These are phyloP conservation scores for Penium margaritaceum DNA, from an alignment of 139 green algal species.

Conservation along the genomic window DNA sequence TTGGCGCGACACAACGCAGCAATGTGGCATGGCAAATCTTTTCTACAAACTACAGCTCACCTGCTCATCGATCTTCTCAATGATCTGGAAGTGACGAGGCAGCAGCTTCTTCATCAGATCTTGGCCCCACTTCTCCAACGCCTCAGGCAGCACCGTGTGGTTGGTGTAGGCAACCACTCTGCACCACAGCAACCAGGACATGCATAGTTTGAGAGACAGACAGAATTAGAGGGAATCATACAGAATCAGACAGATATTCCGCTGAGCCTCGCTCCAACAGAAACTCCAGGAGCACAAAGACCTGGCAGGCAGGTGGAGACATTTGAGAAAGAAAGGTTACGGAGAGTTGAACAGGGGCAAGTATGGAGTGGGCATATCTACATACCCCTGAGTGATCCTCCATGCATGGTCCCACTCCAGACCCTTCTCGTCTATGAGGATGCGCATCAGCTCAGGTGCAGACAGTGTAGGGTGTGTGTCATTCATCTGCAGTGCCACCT, in stretches of 20 bases:
- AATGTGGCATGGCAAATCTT: too few relatives aligned
- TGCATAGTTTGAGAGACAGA: too few relatives aligned
- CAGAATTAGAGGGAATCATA: too few relatives aligned
- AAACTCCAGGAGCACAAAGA: too few relatives aligned
- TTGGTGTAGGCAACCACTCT: slow-evolving; percentile 83
- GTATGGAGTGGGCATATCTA: too few relatives aligned
- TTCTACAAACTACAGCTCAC: not conserved
- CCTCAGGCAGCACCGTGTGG: slow-evolving; percentile 95
- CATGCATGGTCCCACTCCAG: slow-evolving; percentile 79
- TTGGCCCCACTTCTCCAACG: slow-evolving; percentile 95
- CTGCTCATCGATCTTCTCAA: slow-evolving; percentile 51
- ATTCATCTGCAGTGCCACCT: slow-evolving; percentile 86
- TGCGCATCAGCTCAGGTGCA: slow-evolving; percentile 89
- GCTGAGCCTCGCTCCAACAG: too few relatives aligned
- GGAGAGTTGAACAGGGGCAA: too few relatives aligned
- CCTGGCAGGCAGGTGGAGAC: too few relatives aligned
- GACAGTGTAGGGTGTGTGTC: slow-evolving; percentile 96
- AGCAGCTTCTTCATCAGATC: slow-evolving; percentile 86
- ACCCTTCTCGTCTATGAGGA: slow-evolving; percentile 88
- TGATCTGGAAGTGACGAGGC: slow-evolving; percentile 93
- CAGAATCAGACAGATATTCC: too few relatives aligned
- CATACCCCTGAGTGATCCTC: slow-evolving; percentile 71
- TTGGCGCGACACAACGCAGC: too few relatives aligned
- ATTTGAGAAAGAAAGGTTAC: too few relatives aligned
- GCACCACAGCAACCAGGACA: not conserved